Evolutionary conservation across 1,284 basidiomycete genomes (phyloP).

Genomic region (Mycosarcoma maydis): DNA sequence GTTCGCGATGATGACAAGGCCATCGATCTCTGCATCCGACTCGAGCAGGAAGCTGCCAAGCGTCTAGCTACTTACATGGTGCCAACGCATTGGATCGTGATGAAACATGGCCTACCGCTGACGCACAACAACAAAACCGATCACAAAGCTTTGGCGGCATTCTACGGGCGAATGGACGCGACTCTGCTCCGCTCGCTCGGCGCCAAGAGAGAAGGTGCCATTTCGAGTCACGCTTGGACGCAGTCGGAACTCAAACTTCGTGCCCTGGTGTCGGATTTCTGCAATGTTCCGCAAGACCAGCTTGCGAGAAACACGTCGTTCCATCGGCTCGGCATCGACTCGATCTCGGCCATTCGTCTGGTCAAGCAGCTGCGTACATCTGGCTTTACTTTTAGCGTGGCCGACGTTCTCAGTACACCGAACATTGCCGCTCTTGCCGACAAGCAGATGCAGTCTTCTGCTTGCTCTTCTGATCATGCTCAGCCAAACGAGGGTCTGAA

Average conservation of each 20-base stretch:
- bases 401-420: conserved; percentile 46
- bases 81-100: conserved; percentile 54
- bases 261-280: conserved; percentile 26
- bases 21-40: conserved; percentile 28
- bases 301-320: conserved; percentile 50
- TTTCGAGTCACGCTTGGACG: conserved; percentile 24
- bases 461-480: background rate
- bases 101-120: conserved; percentile 47
- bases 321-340: conserved; percentile 63
- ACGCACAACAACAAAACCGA: conserved; percentile 66
- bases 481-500: background rate
- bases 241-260: conserved; percentile 35
- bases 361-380: conserved; percentile 29
- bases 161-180: conserved; percentile 36
- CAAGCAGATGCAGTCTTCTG: conserved; percentile 6
- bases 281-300: conserved; percentile 22
- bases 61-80: conserved; percentile 61
- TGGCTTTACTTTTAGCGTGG: conserved; percentile 39
- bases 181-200: conserved; percentile 24
- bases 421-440: conserved; percentile 46
- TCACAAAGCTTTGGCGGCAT: conserved; percentile 35
- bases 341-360: conserved; percentile 59
- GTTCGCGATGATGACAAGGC: conserved; percentile 36
- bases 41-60: conserved; percentile 44
- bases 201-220: conserved; percentile 15